A percentile compares a stretch with the other conserved stretches of the same genome.
phyloP scores from a whole-genome alignment of 164 flowering plant species.

The Tetracentron sinense region DNA sequence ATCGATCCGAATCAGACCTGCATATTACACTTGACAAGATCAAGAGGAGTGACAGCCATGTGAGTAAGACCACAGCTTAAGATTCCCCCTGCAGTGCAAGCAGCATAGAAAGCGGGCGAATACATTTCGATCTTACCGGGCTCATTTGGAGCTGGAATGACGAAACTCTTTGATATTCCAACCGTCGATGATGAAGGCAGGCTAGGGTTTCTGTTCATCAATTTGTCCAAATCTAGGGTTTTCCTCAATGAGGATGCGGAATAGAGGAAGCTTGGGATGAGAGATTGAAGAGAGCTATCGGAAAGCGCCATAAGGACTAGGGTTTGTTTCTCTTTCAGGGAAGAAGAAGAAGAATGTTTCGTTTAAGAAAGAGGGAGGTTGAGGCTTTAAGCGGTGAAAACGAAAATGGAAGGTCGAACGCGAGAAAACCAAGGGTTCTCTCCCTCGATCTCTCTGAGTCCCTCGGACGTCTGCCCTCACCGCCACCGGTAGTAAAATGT shows the following conservation, averaged over 20 bases:
- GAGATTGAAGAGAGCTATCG: slow-evolving; percentile 36
- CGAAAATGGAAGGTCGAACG: neutral
- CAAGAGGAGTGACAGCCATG: slow-evolving; percentile 87
- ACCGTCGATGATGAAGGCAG: slow-evolving; percentile 10
- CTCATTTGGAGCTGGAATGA: slow-evolving; percentile 63
- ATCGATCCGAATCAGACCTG: slow-evolving; percentile 51
- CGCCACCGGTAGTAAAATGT: no score
- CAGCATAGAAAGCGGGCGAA: slow-evolving; percentile 74
- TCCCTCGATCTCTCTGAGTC: no score
- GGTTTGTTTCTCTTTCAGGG: neutral
- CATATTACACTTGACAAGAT: slow-evolving; percentile 93
- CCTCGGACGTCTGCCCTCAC: no score
- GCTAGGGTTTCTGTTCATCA: slow-evolving; percentile 11
- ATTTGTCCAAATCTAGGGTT: slow-evolving; percentile 12
- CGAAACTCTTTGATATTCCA: slow-evolving; percentile 19
- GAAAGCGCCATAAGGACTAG: slow-evolving; percentile 34
- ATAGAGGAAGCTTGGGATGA: slow-evolving; percentile 59
- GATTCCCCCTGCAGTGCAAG: slow-evolving; percentile 75
- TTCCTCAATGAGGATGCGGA: slow-evolving; percentile 25
- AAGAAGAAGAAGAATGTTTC: neutral
- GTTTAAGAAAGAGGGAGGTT: neutral
- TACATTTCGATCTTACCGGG: slow-evolving; percentile 75
- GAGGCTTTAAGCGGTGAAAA: neutral
- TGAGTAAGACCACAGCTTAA: slow-evolving; percentile 85
- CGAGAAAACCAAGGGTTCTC: no score